A percentile compares a stretch with the other conserved stretches of the same genome.
phyloP scores from a whole-genome alignment of 805 yeast species.

The Sugiyamaella americana region DNA sequence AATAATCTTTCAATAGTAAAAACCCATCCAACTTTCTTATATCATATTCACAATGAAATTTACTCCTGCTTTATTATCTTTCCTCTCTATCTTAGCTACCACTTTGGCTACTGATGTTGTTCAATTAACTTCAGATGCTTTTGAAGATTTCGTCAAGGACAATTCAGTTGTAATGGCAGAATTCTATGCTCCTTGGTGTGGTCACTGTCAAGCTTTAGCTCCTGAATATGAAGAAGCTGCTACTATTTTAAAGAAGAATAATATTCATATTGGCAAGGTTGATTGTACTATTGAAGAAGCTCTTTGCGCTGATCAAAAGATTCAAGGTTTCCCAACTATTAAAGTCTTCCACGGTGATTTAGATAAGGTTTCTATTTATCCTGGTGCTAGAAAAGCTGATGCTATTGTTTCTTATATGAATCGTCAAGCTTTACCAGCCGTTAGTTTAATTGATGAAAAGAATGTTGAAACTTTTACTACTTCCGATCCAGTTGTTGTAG shows the following conservation, averaged over 20 bases:
- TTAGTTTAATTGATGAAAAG: conserved; percentile 43
- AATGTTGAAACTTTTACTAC: conserved; percentile 47
- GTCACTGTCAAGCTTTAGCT: conserved; percentile 73
- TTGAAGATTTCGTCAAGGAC: conserved; percentile 55
- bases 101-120: conserved; percentile 84
- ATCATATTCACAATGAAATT: background rate
- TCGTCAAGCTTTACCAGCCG: conserved; percentile 77
- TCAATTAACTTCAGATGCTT: conserved; percentile 61
- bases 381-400: conserved; percentile 77
- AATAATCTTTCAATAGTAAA: too few relatives aligned
- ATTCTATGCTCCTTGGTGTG: conserved; percentile 98
- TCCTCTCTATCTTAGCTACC: background rate
- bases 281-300: conserved; percentile 74
- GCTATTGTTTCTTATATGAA: conserved; percentile 74
- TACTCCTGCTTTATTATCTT: background rate
- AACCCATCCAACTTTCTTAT: too few relatives aligned
- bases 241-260: conserved; percentile 43
- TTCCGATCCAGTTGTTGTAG: conserved; percentile 36
- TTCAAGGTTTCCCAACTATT: conserved; percentile 82
- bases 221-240: conserved; percentile 66
- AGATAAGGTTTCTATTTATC: conserved; percentile 49
- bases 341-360: conserved; percentile 49
- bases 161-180: conserved; percentile 76
- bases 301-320: conserved; percentile 60
- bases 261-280: conserved; percentile 45